Conservation (phyloP, 345 rosid genomes). For the Atalantia buxifolia region DNA sequence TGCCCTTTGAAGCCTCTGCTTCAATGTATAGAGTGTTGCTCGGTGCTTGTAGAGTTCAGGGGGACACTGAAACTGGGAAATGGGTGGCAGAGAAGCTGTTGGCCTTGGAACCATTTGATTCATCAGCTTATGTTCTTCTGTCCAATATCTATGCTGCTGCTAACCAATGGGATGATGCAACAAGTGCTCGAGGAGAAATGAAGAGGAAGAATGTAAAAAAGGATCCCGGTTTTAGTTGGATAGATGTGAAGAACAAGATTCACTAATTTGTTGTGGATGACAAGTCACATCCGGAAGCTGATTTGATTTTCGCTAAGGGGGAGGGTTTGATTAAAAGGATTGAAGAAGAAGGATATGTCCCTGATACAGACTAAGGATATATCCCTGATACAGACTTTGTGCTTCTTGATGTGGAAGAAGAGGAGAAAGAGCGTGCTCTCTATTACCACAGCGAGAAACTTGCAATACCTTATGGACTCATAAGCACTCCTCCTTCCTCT, state of each 20-base stretch:
- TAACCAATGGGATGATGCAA: conserved; percentile 46
- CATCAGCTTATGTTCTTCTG: conserved; percentile 49
- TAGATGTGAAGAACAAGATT: conserved; percentile 46
- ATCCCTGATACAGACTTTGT: conserved; percentile 46
- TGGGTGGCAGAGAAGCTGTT: conserved; percentile 41
- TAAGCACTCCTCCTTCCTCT: conserved; percentile 41
- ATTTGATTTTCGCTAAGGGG: conserved; percentile 31
- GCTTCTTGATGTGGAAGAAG: conserved; percentile 51
- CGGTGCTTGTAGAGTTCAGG: conserved; percentile 54
- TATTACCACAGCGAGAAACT: conserved; percentile 50
- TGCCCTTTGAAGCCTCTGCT: conserved; percentile 55
- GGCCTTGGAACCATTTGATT: conserved; percentile 52
- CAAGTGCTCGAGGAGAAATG: conserved; percentile 40
- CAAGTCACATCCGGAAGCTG: conserved; percentile 37
- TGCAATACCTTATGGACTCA: conserved; percentile 43
- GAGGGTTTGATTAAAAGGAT: conserved; percentile 42
- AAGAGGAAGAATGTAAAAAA: conserved; percentile 45
- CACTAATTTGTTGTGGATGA: conserved; percentile 55
- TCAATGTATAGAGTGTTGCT: conserved; percentile 55
- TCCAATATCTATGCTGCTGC: conserved; percentile 57
- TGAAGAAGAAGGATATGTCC: conserved; percentile 49
- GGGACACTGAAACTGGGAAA: conserved; percentile 48
- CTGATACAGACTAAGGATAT: conserved; percentile 50
- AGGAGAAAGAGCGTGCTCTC: conserved; percentile 45
- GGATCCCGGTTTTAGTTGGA: conserved; percentile 68